Evolutionary conservation across 2,329 filamentous ascomycete genomes (phyloP), one percentile per base, ranked within the genome.

Genomic region (Neopestalotiopsis rosae): DNA sequence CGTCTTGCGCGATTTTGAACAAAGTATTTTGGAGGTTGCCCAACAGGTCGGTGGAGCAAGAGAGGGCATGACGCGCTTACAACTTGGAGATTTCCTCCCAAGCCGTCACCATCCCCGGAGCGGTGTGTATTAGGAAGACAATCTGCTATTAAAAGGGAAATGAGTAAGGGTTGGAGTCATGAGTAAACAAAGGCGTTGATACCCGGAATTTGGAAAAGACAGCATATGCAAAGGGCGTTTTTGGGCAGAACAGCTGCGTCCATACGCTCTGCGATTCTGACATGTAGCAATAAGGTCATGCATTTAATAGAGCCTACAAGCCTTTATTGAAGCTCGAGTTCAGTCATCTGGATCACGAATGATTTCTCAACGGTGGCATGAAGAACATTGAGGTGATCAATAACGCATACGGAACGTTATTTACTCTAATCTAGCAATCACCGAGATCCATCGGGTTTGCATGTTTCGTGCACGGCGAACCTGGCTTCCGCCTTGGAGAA

Each of bases 1-100:
- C 13, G 89, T 90, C 58, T 82, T 92, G 71, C 83, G 86, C 20
- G 90, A 92, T 72, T 90, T 92, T 70, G 89, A 92, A 79, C 84
- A 87, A 72, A 87, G 89, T 68, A 90, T 92, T 67, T 78, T 91
- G 68, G 86, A 88, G 66, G 89, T 91, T 68, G 90, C 90, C 5
- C 84, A 85, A 30, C 85, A 88, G 67, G 85, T 92, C 64, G 89
- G 89, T 2, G 81, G 81, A 61, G 85, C 85, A 4, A 87, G 89
- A 70, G 90, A 92, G 76, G 86, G 86, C 45, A 84, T 91, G 68
- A 89, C 90, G 67, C 85, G 85, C 71, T 77, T 91, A 66, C 86
- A 87, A 72, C 74, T 87, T 52, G 88, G 87, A 20, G 81, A 83
- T 14, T 83, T 85, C 68, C 78, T 78, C 76, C 6, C 73, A 76